These are phyloP conservation scores for Bidens hawaiensis DNA, from an alignment of 140 eudicot species.

Conservation along the genomic window DNA sequence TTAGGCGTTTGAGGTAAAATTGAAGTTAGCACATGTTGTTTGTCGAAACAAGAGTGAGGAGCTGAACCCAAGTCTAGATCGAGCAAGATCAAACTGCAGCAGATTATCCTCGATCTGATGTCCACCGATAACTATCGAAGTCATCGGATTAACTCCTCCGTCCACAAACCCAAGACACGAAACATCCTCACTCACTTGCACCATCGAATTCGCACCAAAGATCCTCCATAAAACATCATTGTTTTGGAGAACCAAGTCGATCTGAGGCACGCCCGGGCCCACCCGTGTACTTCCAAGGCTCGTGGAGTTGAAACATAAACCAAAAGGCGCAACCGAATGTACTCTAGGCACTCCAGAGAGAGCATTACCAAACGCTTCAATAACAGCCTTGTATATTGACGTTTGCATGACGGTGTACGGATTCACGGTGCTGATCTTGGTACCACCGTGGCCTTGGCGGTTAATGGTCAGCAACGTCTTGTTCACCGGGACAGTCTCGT, in stretches of 20 bases:
- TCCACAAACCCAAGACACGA: conserved; percentile 50
- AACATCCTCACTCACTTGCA: conserved; percentile 29
- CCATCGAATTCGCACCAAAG: conserved; percentile 49
- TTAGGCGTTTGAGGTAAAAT: conserved; percentile 37
- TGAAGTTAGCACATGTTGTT: conserved; percentile 60
- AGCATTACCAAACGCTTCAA: conserved; percentile 31
- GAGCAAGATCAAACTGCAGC: conserved; percentile 30
- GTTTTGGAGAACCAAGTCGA: conserved; percentile 38
- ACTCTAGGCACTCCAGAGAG: conserved; percentile 32
- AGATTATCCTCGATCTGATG: conserved; percentile 44
- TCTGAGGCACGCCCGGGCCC: conserved; percentile 45
- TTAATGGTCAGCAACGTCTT: conserved; percentile 32
- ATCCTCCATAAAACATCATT: conserved; percentile 39
- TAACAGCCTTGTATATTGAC: conserved; percentile 41
- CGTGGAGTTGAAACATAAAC: conserved; percentile 31
- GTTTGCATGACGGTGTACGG: conserved; percentile 49
- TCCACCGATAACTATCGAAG: conserved; percentile 57
- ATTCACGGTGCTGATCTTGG: conserved; percentile 49
- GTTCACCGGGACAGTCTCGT: conserved; percentile 30
- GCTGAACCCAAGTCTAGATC: conserved; percentile 63
- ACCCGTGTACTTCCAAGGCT: conserved; percentile 32
- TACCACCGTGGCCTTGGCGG: conserved; percentile 39
- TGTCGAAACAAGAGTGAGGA: conserved; percentile 44
- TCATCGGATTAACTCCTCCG: conserved; percentile 32
- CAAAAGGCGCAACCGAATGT: conserved; percentile 40